Percentiles rank a stretch among this genome's conserved stretches.
These are phyloP conservation scores for Blastomyces emzantsi DNA, from an alignment of 2,329 filamentous ascomycete species.

Conservation along the genomic window DNA sequence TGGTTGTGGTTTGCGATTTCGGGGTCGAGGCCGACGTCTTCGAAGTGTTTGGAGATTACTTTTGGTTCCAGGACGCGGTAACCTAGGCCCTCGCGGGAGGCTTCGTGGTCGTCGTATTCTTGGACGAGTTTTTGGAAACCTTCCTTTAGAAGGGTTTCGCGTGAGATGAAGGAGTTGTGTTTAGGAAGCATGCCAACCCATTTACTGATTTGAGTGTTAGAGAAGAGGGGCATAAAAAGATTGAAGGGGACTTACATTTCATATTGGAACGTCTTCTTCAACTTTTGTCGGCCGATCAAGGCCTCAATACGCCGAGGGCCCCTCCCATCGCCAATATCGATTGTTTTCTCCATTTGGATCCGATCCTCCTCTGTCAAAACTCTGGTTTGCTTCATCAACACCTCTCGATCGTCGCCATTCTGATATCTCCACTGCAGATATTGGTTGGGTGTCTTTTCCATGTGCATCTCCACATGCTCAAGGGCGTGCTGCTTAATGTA, in stretches of 20 bases:
- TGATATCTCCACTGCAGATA: constrained; percentile 98
- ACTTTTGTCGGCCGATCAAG: constrained; percentile 94
- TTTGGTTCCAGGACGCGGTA: constrained; percentile 90
- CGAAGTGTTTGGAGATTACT: constrained; percentile 95
- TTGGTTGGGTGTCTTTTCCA: constrained; percentile 98
- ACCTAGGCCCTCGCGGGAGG: constrained; percentile 94
- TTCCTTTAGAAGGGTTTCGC: constrained; percentile 76
- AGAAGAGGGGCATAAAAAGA: too few relatives aligned
- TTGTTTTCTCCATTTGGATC: constrained; percentile 80
- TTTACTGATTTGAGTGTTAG: constrained; percentile 47
- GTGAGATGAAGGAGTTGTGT: constrained; percentile 83
- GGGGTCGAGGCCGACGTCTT: constrained; percentile 89
- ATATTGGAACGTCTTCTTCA: constrained; percentile 98
- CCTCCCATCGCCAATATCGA: constrained; percentile 77
- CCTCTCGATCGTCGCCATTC: constrained; percentile 93
- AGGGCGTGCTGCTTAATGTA: constrained; percentile 99
- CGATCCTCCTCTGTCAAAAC: constrained; percentile 76
- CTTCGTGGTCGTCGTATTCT: constrained; percentile 98
- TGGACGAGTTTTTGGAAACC: constrained; percentile 92
- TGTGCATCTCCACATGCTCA: constrained; percentile 98
- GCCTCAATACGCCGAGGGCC: constrained; percentile 70
- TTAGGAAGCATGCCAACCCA: constrained; percentile 86
- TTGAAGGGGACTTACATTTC: constrained; percentile 57
- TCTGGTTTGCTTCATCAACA: constrained; percentile 95
- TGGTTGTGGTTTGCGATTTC: constrained; percentile 99